Percentiles rank a stretch among this genome's conserved stretches.
phyloP scores from a whole-genome alignment of 257 asterid species.

The Rubia yunnanensis region DNA sequence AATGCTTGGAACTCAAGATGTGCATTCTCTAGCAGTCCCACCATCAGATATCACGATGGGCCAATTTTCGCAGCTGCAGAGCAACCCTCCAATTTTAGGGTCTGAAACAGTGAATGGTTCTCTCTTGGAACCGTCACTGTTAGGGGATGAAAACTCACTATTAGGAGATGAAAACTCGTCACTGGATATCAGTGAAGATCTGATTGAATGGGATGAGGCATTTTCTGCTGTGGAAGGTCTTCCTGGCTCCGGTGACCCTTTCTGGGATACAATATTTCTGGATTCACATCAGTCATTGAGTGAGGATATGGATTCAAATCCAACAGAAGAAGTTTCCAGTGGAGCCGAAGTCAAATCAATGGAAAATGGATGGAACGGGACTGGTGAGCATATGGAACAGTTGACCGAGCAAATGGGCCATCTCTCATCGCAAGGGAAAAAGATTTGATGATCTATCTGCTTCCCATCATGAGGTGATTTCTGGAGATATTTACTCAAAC shows the following conservation, averaged over 20 bases:
- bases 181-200: slow-evolving; percentile 37
- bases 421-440: slow-evolving; percentile 54
- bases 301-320: slow-evolving; percentile 18
- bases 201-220: slow-evolving; percentile 56
- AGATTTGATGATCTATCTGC: slow-evolving; percentile 25
- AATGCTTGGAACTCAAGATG: slow-evolving; percentile 29
- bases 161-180: slow-evolving; percentile 22
- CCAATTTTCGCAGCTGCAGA: slow-evolving; percentile 37
- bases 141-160: slow-evolving; percentile 22
- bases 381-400: slow-evolving; percentile 50
- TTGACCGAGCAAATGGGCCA: slow-evolving; percentile 84
- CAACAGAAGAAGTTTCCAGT: slow-evolving; percentile 32
- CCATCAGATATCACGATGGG: slow-evolving; percentile 37
- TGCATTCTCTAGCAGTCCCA: slow-evolving; percentile 28
- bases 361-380: slow-evolving; percentile 50
- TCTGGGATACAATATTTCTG: slow-evolving; percentile 80
- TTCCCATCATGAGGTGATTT: slow-evolving; percentile 10
- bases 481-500: not conserved
- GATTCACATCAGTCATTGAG: slow-evolving; percentile 38
- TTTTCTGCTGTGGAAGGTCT: slow-evolving; percentile 61
- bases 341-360: slow-evolving; percentile 27
- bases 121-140: slow-evolving; percentile 38
- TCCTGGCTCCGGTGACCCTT: slow-evolving; percentile 61
- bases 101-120: slow-evolving; percentile 22
- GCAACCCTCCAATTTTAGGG: slow-evolving; percentile 31